These are phyloP conservation scores for Amanita phalloides DNA, from an alignment of 768 basidiomycete genomes.

Conservation along the genomic window DNA sequence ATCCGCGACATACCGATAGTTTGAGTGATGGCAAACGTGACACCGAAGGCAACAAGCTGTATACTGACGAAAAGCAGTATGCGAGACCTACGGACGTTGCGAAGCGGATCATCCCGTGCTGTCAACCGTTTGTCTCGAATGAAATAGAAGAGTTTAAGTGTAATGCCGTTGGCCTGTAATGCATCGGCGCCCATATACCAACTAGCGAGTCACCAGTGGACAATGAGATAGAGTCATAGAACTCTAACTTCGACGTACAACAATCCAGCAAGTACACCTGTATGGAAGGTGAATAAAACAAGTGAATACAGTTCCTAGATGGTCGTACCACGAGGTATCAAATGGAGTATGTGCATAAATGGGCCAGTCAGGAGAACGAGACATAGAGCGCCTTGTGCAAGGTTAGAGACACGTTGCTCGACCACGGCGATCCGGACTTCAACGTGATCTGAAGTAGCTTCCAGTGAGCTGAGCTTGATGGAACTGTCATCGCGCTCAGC, in stretches of 20 bases:
- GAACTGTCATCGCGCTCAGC: slow-evolving; percentile 1
- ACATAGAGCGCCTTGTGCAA: slow-evolving; percentile 72
- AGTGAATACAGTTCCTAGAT: slow-evolving; percentile 1
- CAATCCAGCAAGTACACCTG: slow-evolving; percentile 70
- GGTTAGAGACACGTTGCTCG: slow-evolving; percentile 88
- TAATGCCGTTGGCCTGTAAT: slow-evolving; percentile 73
- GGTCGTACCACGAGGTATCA: slow-evolving; percentile 59
- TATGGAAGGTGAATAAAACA: not conserved
- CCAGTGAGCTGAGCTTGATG: not conserved
- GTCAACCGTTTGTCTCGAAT: slow-evolving; percentile 61
- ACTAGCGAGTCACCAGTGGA: slow-evolving; percentile 21
- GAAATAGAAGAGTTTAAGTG: slow-evolving; percentile 70
- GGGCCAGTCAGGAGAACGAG: slow-evolving; percentile 76
- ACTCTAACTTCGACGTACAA: slow-evolving; percentile 45
- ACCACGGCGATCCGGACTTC: slow-evolving; percentile 69
- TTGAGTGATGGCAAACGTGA: slow-evolving; percentile 85
- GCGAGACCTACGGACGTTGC: slow-evolving; percentile 61
- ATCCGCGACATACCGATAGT: slow-evolving; percentile 51
- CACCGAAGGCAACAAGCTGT: slow-evolving; percentile 77
- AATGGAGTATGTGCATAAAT: slow-evolving; percentile 65
- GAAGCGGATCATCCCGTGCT: slow-evolving; percentile 57
- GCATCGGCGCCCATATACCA: slow-evolving; percentile 93
- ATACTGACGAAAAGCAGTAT: slow-evolving; percentile 63
- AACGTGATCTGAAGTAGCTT: slow-evolving; percentile 3
- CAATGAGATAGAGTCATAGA: not conserved